Conservation (phyloP, 169 alveolate genomes). For the Neospora caninum region DNA sequence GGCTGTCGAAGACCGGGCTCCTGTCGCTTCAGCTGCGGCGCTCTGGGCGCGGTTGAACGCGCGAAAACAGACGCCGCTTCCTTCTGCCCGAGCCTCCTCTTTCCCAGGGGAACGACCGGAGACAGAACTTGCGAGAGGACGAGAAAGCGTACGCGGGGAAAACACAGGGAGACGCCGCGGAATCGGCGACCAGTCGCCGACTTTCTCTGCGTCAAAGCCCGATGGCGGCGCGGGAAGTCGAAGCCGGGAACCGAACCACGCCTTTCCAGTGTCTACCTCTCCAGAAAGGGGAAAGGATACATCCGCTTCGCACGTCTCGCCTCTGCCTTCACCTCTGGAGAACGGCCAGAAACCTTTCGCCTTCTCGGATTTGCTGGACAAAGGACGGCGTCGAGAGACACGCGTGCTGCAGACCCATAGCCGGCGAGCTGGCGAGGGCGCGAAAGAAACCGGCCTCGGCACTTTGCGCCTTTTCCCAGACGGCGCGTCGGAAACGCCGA, state of each 20-base stretch:
- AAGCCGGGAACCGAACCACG: neutral
- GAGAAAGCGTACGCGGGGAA: neutral
- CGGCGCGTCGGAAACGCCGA: no score
- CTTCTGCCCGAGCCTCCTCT: neutral
- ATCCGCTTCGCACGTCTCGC: neutral
- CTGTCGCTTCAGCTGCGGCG: neutral
- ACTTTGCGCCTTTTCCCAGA: no score
- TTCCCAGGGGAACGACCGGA: neutral
- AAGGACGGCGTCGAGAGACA: no score
- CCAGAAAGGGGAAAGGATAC: no score
- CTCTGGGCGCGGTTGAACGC: neutral
- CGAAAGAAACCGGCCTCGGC: no score
- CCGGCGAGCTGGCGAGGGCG: no score
- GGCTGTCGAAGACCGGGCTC: neutral
- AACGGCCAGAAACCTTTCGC: neutral
- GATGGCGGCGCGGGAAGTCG: neutral
- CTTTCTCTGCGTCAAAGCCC: neutral
- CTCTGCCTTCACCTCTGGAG: neutral
- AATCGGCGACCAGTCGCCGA: neutral
- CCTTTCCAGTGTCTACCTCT: neutral
- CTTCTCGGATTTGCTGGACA: no score
- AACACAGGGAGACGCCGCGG: neutral
- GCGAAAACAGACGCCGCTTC: neutral
- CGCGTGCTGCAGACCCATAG: no score
- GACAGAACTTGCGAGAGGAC: no score